Evolutionary conservation across 2,329 filamentous ascomycete species (phyloP).

Genomic region (Cyphellophora attinorum): DNA sequence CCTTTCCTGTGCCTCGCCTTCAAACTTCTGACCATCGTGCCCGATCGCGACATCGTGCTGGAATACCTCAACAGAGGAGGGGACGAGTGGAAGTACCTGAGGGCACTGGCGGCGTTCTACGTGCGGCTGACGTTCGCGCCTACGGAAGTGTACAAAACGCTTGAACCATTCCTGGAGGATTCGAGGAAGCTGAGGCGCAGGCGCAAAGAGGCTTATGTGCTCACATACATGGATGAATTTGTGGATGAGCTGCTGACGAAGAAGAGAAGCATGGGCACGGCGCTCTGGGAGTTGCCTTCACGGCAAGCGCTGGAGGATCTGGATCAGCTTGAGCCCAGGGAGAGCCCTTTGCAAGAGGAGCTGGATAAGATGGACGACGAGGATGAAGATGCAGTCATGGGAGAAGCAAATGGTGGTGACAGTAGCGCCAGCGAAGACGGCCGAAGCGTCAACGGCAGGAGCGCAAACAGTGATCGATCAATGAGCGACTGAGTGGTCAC

Average conservation of each 20-base stretch:
- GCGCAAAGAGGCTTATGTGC: constrained; percentile 60
- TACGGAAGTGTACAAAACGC: constrained; percentile 65
- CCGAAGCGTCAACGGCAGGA: constrained; percentile 4
- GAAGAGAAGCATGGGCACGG: constrained; percentile 83
- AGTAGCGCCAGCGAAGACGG: constrained; percentile 11
- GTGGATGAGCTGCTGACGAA: constrained; percentile 85
- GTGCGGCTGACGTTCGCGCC: constrained; percentile 77
- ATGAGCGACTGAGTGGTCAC: constrained; percentile 11
- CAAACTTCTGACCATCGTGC: constrained; percentile 83
- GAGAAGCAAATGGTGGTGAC: constrained; percentile 9
- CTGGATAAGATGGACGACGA: constrained; percentile 34
- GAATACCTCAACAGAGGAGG: constrained; percentile 73
- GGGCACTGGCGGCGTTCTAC: constrained; percentile 85
- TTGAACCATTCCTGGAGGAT: constrained; percentile 79
- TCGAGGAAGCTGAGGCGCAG: constrained; percentile 71
- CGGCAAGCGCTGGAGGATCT: constrained; percentile 78
- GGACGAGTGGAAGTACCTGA: constrained; percentile 75
- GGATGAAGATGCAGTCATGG: constrained; percentile 11
- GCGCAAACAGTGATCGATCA: constrained; percentile 10
- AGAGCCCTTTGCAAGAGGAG: constrained; percentile 69
- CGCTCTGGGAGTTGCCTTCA: constrained; percentile 80
- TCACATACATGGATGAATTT: constrained; percentile 86
- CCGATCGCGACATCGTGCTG: constrained; percentile 64
- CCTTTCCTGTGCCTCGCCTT: constrained; percentile 89
- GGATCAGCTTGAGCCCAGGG: constrained; percentile 73